Evolutionary conservation across 257 asterid genomes (phyloP).

Genomic region (Solanum raphanifolium): DNA sequence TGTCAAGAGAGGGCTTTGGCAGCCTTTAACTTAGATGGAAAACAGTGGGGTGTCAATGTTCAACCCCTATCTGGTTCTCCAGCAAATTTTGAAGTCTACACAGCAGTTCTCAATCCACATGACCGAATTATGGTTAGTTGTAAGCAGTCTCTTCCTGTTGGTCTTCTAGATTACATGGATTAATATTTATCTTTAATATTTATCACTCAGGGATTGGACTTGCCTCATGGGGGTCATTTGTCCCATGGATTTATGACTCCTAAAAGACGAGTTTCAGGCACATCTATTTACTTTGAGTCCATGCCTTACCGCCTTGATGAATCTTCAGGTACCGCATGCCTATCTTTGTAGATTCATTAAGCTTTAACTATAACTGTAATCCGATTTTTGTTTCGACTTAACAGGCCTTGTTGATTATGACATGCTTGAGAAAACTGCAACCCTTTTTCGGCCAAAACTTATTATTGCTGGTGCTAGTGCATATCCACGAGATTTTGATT

Average conservation of each 20-base stretch:
- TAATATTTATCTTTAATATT: neutral
- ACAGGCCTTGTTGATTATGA: conserved; percentile 88
- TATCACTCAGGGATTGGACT: conserved; percentile 70
- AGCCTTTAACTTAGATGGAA: conserved; percentile 72
- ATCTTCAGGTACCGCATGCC: conserved; percentile 49
- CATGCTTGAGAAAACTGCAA: conserved; percentile 85
- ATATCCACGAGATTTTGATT: conserved; percentile 89
- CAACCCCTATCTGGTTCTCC: conserved; percentile 97
- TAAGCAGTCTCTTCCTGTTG: neutral
- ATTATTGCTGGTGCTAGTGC: conserved; percentile 97
- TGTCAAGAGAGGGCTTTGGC: conserved; percentile 93
- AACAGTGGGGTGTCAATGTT: conserved; percentile 88
- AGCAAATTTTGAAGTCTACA: conserved; percentile 91
- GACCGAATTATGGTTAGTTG: conserved; percentile 76
- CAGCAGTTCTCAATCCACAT: conserved; percentile 86
- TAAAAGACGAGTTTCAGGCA: conserved; percentile 85
- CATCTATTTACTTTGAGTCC: conserved; percentile 89
- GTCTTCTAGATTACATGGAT: neutral
- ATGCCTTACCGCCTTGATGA: conserved; percentile 93
- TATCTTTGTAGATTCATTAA: neutral
- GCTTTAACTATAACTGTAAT: neutral
- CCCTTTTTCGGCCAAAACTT: conserved; percentile 85
- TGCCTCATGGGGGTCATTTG: conserved; percentile 95
- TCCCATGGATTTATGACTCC: conserved; percentile 98
- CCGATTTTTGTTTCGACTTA: neutral